Conservation (phyloP, 1,284 basidiomycete species). For the Heterobasidion annosum region DNA sequence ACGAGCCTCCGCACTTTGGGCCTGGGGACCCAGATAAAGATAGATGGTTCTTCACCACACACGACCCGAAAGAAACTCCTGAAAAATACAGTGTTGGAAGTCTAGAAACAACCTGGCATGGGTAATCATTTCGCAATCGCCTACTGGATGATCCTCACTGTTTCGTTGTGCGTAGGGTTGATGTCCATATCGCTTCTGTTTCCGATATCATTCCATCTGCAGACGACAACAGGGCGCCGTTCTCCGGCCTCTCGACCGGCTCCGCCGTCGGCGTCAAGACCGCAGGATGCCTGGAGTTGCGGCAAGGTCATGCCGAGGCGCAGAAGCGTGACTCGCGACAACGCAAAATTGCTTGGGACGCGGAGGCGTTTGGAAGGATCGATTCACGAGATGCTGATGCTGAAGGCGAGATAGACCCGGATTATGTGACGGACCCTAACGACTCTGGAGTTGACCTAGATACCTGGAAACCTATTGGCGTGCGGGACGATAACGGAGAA, state of each 20-base stretch:
- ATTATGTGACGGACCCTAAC: conserved; percentile 9
- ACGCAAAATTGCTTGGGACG: conserved; percentile 39
- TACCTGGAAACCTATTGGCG: conserved; percentile 19
- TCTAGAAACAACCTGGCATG: conserved; percentile 62
- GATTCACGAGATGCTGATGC: conserved; percentile 17
- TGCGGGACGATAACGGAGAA: conserved; percentile 21
- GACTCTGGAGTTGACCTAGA: conserved; percentile 11
- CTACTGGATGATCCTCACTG: conserved; percentile 7
- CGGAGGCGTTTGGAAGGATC: conserved; percentile 18
- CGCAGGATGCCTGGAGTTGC: conserved; percentile 41
- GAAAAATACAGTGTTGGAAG: conserved; percentile 62
- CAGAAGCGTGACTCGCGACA: conserved; percentile 37
- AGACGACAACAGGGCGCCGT: conserved; percentile 44
- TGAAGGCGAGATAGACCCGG: conserved; percentile 21
- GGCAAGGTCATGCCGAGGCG: conserved; percentile 43
- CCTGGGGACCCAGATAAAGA: conserved; percentile 58
- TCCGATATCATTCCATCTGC: conserved; percentile 61
- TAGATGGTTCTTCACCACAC: conserved; percentile 72
- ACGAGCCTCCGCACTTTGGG: conserved; percentile 70
- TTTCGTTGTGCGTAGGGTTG: conserved; percentile 34
- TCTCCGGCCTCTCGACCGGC: conserved; percentile 38
- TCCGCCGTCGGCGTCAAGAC: conserved; percentile 35
- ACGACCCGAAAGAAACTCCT: conserved; percentile 55
- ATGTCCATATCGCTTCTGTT: conserved; percentile 61
- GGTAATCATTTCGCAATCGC: conserved; percentile 28